Evolutionary conservation across 1,139 yeast species (phyloP), one percentile per base, ranked within the genome.

Genomic region (Suhomyces ambrosiae): DNA sequence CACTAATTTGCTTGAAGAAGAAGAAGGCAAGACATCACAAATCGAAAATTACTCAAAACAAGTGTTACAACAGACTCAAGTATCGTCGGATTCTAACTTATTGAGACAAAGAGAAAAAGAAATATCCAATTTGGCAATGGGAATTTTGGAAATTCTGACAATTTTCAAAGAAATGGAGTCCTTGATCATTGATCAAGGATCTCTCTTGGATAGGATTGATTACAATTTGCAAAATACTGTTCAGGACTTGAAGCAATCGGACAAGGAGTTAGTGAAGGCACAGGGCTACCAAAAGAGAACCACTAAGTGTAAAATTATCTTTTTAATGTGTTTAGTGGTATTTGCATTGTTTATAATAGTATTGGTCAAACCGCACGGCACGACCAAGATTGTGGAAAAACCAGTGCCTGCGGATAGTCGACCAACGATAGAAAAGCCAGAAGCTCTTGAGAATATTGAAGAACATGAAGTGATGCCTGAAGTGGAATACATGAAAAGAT

Each of bases 171-270:
- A 94, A 55, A 79, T 92, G 77, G 97, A 94, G 53, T 79, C 81
- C 22, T 73, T 94, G 73, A 89, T 92, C 33, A 86, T 92, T 41
- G 97, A 94, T 55, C 98, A 92, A 61, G 98, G 98, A 2, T 88
- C 97, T 0, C 73, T 92, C 31, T 71, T 92, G 42, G 98, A 92
- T 60, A 69, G 97, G 48, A 90, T 92, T 40, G 98, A 89, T 61
- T 90, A 90, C 61, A 92, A 94, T 56, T 67, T 94, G 42, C 86
- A 85, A 44, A 82, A 80, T 45, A 85, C 96, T 23, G 85, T 79
- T 4, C 79, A 79, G 31, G 86, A 88, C 48, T 76, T 92, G 43
- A 79, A 82, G 51, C 75, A 72, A 25, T 94, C 97, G 0, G 87
- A 86, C 45, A 78, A 80, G 47, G 95, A 92, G 61, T 68, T 92